Evolutionary conservation across 2,329 filamentous ascomycete genomes (phyloP).

Genomic region (Xylariaceae sp.): DNA sequence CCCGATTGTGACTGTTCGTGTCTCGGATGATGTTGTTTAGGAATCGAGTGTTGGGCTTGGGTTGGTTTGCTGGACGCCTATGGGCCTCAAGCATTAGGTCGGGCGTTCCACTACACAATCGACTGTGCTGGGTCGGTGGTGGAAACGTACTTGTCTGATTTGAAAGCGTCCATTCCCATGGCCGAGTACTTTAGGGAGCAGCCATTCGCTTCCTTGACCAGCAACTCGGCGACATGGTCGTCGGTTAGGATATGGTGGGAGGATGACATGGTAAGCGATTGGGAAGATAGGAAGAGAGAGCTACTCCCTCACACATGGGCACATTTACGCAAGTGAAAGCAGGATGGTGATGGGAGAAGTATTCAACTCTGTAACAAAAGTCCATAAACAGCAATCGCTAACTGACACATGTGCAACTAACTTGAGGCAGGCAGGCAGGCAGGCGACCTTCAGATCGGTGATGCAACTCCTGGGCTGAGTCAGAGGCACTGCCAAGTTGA

Average conservation of each 20-base stretch:
- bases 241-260: constrained; percentile 54
- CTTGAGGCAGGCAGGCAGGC: no score
- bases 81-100: no score
- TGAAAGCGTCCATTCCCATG: constrained; percentile 65
- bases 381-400: no score
- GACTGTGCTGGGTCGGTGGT: neutral
- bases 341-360: neutral
- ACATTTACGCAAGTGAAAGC: neutral
- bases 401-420: no score
- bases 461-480: no score
- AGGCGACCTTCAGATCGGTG: no score
- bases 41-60: constrained; percentile 89
- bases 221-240: constrained; percentile 72
- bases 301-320: neutral
- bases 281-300: neutral
- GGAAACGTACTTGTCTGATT: constrained; percentile 39
- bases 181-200: constrained; percentile 69
- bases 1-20: constrained; percentile 83
- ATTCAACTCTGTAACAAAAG: no score
- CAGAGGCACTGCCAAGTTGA: no score
- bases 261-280: constrained; percentile 19
- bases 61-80: constrained; percentile 57
- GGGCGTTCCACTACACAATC: no score
- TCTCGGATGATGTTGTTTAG: constrained; percentile 82
- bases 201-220: constrained; percentile 72